Base-by-base conservation (phyloP, 768 basidiomycete species). In the Rhizopogon sp. region DNA sequence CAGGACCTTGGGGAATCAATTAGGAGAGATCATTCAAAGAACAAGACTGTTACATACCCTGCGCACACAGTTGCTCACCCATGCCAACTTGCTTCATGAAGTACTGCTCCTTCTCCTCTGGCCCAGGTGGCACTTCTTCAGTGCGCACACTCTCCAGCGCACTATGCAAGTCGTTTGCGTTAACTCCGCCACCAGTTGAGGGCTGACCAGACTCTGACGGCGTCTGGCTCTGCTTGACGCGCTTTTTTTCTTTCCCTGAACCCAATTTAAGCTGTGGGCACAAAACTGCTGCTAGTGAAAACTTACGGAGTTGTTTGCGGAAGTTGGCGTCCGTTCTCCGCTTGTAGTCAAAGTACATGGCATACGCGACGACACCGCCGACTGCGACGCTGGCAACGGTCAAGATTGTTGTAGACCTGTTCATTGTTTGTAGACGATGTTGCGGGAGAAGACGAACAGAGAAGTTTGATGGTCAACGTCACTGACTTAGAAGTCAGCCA, bases 291-390 rank as follows among this genome's bases (percentile, higher is more conserved):
- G 28, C 22, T 16, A 25, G 29, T 44, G 52, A 58, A 47, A 56
- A 81, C 91, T 61, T 72, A 89, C 94, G 84, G 55, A 98, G 80
- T 67, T 83, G 85, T 74, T 84, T 93, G 68, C 97, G 84, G 80
- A 99, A 99, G 14, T 80, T 78, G 42, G 76, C 71, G 66, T 97
- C 93, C 67, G 89, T 91, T 65, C 95, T 82, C 50, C 97, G 86
- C 76, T 82, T 90, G 76, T 96, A 86, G 78, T 99, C 97, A 65
- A 98, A 99, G 74, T 93, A 98, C 52, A 83, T 79, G 31, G 89
- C 93, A 70, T 98, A 98, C 22, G 85, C 92, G 37, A 89, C 70
- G 39, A 85, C 62, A 45, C 72, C 66, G 44, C 84, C 78, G 43
- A 81, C 79, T 20, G 85, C 78, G 52, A 76, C 64, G 43, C 72